Evolutionary conservation across 2,329 filamentous ascomycete genomes (phyloP), one percentile per base, ranked within the genome.

Genomic region (Neopestalotiopsis sp.): DNA sequence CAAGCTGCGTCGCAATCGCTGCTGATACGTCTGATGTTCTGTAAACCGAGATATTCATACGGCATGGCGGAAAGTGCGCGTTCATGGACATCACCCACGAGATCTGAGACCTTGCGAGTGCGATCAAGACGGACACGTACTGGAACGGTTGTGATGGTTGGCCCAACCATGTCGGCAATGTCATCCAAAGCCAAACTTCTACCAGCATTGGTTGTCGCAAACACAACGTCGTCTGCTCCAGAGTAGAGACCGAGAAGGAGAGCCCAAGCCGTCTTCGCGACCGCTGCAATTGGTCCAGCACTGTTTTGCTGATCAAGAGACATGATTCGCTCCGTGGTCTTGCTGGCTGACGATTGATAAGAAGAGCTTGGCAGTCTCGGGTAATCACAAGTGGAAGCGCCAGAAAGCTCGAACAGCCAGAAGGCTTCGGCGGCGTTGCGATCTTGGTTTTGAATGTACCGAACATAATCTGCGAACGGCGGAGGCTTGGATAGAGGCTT

Each of bases 71-170:
- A 59, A 13, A 61, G 30, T 10, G 65, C 34, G 10, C 40, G 14
- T 30, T 67, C 17, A 38, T 67, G 65, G 4, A 60, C 52, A 20
- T 40, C 65, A 52, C 38, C 20, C 3, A 67, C 17, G 30, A 67
- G 13, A 10, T 59, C 65, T 34, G n/a, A 9, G 20, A 67, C 52
- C 34, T 28, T 40, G 42, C 42, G 64, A 5, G 20, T 40, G 4
- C 34, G 30, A 14, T 45, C 56, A 3, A 67, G 56, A 24, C 56
- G 52, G 2, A 67, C 56, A 7, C 65, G 65, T 10, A 67, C 56
- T 12, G 65, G 65, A 4, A 67, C 56, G 17, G 65, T 60, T 17
- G 65, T 61, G 52, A 67, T 67, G n/a, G 65, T 67, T 14, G 65
- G 65, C 4, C 65, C 65, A 30, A 67, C 57, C 52, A 67, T 67